Base-by-base conservation (phyloP, 345 rosid species). In the Brassica incana region DNA sequence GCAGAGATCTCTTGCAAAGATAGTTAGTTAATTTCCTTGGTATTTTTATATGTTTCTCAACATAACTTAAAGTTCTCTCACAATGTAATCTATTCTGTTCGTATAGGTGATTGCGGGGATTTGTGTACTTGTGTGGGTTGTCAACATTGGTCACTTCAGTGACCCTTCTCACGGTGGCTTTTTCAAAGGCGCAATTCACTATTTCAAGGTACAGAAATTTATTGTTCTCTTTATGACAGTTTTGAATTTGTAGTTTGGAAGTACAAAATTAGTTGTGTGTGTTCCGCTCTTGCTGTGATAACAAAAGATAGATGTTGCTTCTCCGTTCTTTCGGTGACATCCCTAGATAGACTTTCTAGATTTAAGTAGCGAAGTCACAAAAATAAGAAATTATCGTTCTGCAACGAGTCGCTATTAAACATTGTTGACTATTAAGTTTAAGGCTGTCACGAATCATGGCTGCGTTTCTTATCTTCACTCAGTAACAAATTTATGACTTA, bases 111-210 rank as follows among this genome's bases (percentile, higher is more conserved):
- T 95, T 88, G 98, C 98, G 64, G 98, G 98, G 64, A 95, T 95
- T 80, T 95, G 99, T 83, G 84, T 91, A 45, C 86, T 95, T 76
- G 98, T 95, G 73, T 95, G 99, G 99, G 84, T 95, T 77, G 98
- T 95, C 80, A 95, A 95, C 88, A 95, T 95, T 77, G 97, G 98
- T 67, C 99, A 95, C 80, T 95, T 95, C 62, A 92, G 85, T 60
- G 99, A 95, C 78, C 98, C 98, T 88, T 84, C 98, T 64, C 99
- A 95, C 74, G 99, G 99, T 48, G 97, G 99, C 62, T 88, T 93
- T 83, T 78, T 95, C 80, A 92, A 88, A 62, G 99, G 99, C 62
- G 99, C 99, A 75, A 90, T 95, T 84, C 99, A 93, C 85, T 95
- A 95, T 84, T 93, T 95, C 75, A 93, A 95, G 98, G 99, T 95